Evolutionary conservation across 2,329 filamentous ascomycete genomes (phyloP).

Genomic region (Aspergillus nomiae): DNA sequence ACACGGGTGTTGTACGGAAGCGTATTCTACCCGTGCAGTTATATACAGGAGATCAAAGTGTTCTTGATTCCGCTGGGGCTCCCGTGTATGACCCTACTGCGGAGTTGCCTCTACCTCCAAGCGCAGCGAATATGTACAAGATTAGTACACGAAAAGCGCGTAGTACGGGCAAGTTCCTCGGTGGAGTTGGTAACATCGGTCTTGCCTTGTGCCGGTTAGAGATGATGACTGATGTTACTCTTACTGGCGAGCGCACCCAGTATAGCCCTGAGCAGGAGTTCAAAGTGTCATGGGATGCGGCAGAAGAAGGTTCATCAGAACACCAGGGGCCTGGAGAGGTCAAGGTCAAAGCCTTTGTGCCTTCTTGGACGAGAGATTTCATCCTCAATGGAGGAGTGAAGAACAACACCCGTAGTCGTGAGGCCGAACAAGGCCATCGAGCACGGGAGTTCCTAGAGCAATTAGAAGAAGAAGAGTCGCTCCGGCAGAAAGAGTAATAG

Average conservation of each 20-base stretch:
- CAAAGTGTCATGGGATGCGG: conserved; percentile 54
- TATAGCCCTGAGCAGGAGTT: conserved; percentile 66
- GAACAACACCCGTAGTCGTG: conserved; percentile 30
- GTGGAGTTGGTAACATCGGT: conserved; percentile 80
- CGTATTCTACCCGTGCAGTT: conserved; percentile 79
- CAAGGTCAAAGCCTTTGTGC: conserved; percentile 78
- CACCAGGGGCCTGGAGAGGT: conserved; percentile 45
- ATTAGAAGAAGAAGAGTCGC: conserved; percentile 37
- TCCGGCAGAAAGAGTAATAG: conserved; percentile 26
- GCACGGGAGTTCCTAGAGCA: conserved; percentile 41
- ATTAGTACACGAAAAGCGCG: conserved; percentile 58
- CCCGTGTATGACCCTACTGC: conserved; percentile 38
- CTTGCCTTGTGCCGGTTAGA: conserved; percentile 84
- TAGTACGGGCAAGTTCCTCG: conserved; percentile 78
- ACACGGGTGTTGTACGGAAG: conserved; percentile 91
- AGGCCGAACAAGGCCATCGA: conserved; percentile 31
- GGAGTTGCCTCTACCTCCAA: conserved; percentile 32
- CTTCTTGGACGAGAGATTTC: conserved; percentile 67
- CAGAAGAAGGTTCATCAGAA: conserved; percentile 43
- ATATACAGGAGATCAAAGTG: conserved; percentile 55
- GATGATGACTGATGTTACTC: conserved; percentile 79
- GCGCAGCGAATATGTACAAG: conserved; percentile 57
- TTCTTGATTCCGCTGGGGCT: conserved; percentile 52
- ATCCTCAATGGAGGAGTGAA: conserved; percentile 41
- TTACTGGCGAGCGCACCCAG: conserved; percentile 67